A percentile compares a stretch with the other conserved stretches of the same genome.
Evolutionary conservation across 1,284 basidiomycete genomes (phyloP).

Genomic region (Apiotrichum gracile): DNA sequence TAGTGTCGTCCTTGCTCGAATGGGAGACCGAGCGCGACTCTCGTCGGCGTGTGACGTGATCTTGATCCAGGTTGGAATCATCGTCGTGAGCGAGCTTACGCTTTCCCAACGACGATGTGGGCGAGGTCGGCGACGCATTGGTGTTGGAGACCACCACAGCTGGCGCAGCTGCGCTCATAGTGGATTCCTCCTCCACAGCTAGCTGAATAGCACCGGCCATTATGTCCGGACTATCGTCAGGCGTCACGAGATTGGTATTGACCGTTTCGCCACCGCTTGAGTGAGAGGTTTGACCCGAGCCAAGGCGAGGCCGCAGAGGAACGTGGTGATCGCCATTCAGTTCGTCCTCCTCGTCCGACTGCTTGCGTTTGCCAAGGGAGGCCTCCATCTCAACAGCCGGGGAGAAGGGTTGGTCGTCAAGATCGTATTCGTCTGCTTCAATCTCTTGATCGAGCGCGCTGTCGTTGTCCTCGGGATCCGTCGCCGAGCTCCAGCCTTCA

Average conservation of each 20-base stretch:
- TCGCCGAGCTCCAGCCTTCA: slow-evolving; percentile 10
- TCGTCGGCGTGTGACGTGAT: neutral
- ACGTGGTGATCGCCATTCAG: neutral
- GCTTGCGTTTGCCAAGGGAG: slow-evolving; percentile 10
- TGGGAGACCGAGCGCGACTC: neutral
- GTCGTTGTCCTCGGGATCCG: neutral
- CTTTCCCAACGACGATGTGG: slow-evolving; percentile 7
- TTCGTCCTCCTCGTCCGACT: neutral
- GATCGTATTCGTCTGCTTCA: slow-evolving; percentile 1
- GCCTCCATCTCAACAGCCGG: neutral
- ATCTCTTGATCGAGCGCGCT: neutral
- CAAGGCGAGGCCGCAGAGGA: slow-evolving; percentile 5
- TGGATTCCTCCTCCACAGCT: slow-evolving; percentile 3
- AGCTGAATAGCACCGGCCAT: slow-evolving; percentile 9
- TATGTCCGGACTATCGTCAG: slow-evolving; percentile 14
- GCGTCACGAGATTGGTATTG: slow-evolving; percentile 9
- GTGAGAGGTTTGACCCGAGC: slow-evolving; percentile 9
- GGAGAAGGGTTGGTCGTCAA: neutral
- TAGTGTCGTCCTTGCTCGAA: neutral
- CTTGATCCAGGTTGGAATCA: neutral
- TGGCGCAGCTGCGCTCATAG: neutral
- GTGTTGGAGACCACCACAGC: neutral
- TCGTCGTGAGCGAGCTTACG: slow-evolving; percentile 15
- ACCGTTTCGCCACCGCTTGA: slow-evolving; percentile 11
- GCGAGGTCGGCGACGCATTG: neutral